Percentiles rank a stretch among this genome's conserved stretches.
Evolutionary conservation across 495 filamentous ascomycete species (phyloP).

Genomic region (Neurospora sp.): DNA sequence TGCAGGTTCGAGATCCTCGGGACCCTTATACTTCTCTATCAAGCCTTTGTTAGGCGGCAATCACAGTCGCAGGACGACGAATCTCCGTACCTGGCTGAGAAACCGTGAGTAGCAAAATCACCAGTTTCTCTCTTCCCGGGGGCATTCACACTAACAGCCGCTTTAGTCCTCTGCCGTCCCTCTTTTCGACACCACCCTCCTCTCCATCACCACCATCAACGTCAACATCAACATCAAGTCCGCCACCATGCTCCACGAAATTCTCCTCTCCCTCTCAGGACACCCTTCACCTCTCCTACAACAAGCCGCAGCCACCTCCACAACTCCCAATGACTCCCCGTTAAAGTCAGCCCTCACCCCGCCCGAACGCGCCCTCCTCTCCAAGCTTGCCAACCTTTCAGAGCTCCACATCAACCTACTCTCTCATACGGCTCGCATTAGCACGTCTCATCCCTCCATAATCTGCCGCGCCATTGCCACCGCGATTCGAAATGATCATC

Average conservation of each 20-base stretch:
- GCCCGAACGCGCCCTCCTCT: slow-evolving; percentile 71
- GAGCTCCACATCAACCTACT: slow-evolving; percentile 63
- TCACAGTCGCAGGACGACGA: slow-evolving; percentile 15
- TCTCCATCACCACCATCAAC: background rate
- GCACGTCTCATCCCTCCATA: slow-evolving; percentile 57
- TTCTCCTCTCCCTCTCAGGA: slow-evolving; percentile 88
- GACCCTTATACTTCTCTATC: slow-evolving; percentile 34
- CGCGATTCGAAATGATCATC: slow-evolving; percentile 59
- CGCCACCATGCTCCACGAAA: slow-evolving; percentile 80
- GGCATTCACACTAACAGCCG: background rate
- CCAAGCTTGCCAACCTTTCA: slow-evolving; percentile 63
- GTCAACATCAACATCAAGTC: slow-evolving; percentile 4
- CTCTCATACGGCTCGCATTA: slow-evolving; percentile 50
- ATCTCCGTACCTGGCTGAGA: background rate
- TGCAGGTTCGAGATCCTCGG: slow-evolving; percentile 42
- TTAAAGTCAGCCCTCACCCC: slow-evolving; percentile 48
- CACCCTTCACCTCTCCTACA: slow-evolving; percentile 79
- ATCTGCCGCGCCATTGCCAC: slow-evolving; percentile 85
- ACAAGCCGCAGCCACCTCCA: slow-evolving; percentile 23
- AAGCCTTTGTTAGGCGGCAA: slow-evolving; percentile 20
- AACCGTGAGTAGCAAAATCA: background rate
- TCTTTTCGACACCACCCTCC: background rate
- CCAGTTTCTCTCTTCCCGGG: background rate
- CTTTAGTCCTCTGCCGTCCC: background rate
- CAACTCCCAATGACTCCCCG: slow-evolving; percentile 24